Evolutionary conservation across 225 moss, liverwort and hornwort species (phyloP), one percentile per base, ranked within the genome.

Genomic region (Sphagnum contortum): DNA sequence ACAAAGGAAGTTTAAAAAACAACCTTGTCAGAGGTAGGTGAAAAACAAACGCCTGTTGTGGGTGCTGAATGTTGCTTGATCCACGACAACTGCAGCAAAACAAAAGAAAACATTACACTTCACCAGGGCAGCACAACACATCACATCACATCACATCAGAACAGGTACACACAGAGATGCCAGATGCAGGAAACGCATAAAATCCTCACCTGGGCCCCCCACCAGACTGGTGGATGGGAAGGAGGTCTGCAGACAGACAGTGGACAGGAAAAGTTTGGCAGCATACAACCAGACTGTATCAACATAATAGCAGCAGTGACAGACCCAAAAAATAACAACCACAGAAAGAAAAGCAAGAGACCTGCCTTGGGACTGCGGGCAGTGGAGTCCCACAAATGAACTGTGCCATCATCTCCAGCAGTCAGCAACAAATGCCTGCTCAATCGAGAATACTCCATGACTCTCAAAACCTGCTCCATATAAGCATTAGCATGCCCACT

Each of bases 361-460:
- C 94, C 89, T 92, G 84, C 94, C 94, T 98, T 98, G 70, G 98
- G 98, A 86, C 83, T 98, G 71, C 98, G 93, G 62, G 82, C 79
- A 73, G 98, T 98, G 77, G 93, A 89, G 79, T 98, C 98, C 98
- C 98, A 98, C 71, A 98, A 77, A 70, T 98, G 98, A 67, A 98
- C 86, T 46, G 98, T 89, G 77, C 98, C 98, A 71, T 98, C 98
- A 74, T 98, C 98, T 55, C 98, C 98, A 70, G 98, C 98, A 65
- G 98, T 93, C 73, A 93, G 84, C 4, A 98, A 83, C 80, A 98
- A 76, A 72, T 98, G 98, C 68, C 98, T 83, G 85, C 98, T 93
- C 87, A 98, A 89, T 72, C 98, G 93, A 82, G 98, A 98, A 80
- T 98, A 98, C 88, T 98, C 98, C 93, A 98, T 91, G 62, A 98